A percentile compares a stretch with the other conserved stretches of the same genome.
These are phyloP conservation scores for Gamarada debralockiae DNA, from an alignment of 495 filamentous ascomycete genomes.

Conservation along the genomic window DNA sequence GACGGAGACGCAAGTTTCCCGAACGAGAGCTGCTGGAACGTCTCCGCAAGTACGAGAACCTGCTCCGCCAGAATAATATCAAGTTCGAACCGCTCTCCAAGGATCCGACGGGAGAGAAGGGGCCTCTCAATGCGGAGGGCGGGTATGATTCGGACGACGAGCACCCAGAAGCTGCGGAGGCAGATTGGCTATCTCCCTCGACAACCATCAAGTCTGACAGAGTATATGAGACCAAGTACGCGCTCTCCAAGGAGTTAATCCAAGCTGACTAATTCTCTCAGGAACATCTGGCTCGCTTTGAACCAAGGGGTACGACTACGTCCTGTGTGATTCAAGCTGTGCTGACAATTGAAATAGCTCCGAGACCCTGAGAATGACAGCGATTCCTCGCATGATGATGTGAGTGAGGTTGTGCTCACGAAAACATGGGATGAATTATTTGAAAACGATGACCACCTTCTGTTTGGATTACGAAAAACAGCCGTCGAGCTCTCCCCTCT, in stretches of 20 bases:
- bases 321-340: background rate
- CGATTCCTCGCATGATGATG: slow-evolving; percentile 15
- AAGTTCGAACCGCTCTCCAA: slow-evolving; percentile 29
- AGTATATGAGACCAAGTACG: slow-evolving; percentile 39
- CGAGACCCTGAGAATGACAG: slow-evolving; percentile 11
- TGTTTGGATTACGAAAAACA: slow-evolving; percentile 23
- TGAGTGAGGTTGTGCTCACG: slow-evolving; percentile 8
- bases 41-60: slow-evolving; percentile 49
- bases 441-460: slow-evolving; percentile 20
- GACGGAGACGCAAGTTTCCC: slow-evolving; percentile 50
- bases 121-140: slow-evolving; percentile 15
- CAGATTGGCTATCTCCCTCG: slow-evolving; percentile 15
- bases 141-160: slow-evolving; percentile 27
- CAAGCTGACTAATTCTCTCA: slow-evolving; percentile 25
- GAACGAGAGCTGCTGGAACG: slow-evolving; percentile 49
- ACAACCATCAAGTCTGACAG: slow-evolving; percentile 29
- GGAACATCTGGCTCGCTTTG: slow-evolving; percentile 46
- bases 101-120: slow-evolving; percentile 12
- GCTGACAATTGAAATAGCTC: slow-evolving; percentile 14
- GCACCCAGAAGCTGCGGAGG: slow-evolving; percentile 3
- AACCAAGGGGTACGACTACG: slow-evolving; percentile 37
- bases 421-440: slow-evolving; percentile 9
- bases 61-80: slow-evolving; percentile 45
- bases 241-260: slow-evolving; percentile 13
- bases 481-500: slow-evolving; percentile 29